These are phyloP conservation scores for Typha latifolia DNA, from an alignment of 176 grass and related monocot species.

Conservation along the genomic window DNA sequence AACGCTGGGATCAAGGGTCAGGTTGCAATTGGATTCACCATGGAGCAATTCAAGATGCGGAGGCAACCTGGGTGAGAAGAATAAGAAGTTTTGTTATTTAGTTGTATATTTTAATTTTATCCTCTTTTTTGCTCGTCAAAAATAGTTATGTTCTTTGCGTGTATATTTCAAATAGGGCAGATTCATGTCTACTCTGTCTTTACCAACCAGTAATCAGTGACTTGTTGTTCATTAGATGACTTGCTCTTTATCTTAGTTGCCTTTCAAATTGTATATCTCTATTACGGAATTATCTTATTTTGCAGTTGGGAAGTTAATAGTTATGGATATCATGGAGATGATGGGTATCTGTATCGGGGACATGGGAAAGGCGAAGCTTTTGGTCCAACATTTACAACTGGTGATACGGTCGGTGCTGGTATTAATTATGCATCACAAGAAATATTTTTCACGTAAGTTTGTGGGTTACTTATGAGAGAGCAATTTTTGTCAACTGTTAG, in stretches of 20 bases:
- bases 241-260: neutral
- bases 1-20: constrained; percentile 63
- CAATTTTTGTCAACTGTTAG: neutral
- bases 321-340: constrained; percentile 88
- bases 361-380: constrained; percentile 53
- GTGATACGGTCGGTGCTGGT: constrained; percentile 74
- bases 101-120: neutral
- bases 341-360: constrained; percentile 65
- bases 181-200: too few species aligned
- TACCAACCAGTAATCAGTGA: too few species aligned
- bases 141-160: too few species aligned
- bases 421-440: constrained; percentile 82
- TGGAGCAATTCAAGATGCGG: constrained; percentile 70
- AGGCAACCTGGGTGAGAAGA: constrained; percentile 62
- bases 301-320: constrained; percentile 87
- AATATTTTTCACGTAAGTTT: constrained; percentile 90
- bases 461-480: neutral
- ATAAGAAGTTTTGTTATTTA: neutral
- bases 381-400: constrained; percentile 85
- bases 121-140: too few species aligned
- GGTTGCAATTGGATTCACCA: constrained; percentile 76
- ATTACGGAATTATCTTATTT: constrained; percentile 7
- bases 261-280: neutral
- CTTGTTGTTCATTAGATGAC: neutral
- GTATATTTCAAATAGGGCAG: too few species aligned